Evolutionary conservation across 768 basidiomycete species (phyloP).

Genomic region (Crassisporium funariophilum): DNA sequence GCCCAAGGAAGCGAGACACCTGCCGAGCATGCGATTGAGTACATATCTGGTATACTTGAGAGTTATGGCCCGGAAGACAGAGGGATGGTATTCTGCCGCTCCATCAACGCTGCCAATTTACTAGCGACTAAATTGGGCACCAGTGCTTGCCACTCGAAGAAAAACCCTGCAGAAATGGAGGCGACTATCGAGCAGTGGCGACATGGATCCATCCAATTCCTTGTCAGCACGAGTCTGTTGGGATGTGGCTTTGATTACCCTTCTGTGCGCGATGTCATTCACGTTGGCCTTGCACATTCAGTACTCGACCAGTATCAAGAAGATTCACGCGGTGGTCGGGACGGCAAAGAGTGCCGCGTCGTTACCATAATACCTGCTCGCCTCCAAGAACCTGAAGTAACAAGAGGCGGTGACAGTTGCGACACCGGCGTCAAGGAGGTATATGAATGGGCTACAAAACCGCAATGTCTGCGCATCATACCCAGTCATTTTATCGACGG

Average conservation of each 20-base stretch:
- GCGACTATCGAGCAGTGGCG: neutral
- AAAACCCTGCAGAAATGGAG: neutral
- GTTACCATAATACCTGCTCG: neutral
- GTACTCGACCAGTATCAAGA: slow-evolving; percentile 3
- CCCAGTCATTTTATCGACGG: neutral
- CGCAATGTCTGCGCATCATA: neutral
- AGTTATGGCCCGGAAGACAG: neutral
- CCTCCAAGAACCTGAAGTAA: too few species aligned
- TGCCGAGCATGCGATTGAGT: neutral
- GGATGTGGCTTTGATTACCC: slow-evolving; percentile 3
- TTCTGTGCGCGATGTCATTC: slow-evolving; percentile 1
- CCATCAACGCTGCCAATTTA: neutral
- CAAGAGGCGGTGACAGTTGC: neutral
- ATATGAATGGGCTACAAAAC: neutral
- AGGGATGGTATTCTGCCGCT: neutral
- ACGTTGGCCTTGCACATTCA: neutral
- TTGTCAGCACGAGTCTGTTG: neutral
- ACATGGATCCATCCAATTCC: neutral
- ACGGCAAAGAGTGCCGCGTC: neutral
- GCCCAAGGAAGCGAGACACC: neutral
- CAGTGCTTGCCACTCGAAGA: neutral
- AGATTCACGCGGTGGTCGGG: slow-evolving; percentile 4
- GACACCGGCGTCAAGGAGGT: neutral
- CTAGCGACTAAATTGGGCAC: neutral
- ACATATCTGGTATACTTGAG: too few species aligned